Evolutionary conservation across 1,139 yeast genomes (phyloP).

Genomic region (Taphrina confusa): DNA sequence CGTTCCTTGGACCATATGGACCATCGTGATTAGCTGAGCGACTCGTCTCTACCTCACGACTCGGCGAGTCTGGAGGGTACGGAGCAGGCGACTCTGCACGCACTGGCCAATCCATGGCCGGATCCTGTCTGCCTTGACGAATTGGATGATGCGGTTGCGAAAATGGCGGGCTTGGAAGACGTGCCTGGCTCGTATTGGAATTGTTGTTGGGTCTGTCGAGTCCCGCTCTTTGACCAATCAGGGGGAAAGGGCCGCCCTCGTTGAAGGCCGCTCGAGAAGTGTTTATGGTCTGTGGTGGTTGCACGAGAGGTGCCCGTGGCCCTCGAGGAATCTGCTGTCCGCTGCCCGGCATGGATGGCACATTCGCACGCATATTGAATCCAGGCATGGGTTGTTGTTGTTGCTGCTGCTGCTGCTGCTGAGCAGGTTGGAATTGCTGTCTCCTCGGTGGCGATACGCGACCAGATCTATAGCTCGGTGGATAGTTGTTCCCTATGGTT

Average conservation of each 20-base stretch:
- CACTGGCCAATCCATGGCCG: slow-evolving; percentile 5
- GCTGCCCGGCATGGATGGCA: not conserved
- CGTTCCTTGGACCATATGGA: not conserved
- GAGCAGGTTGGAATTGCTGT: slow-evolving; percentile 1
- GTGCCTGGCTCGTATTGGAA: not conserved
- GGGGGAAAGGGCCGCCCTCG: slow-evolving; percentile 19
- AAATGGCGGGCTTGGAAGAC: slow-evolving; percentile 15
- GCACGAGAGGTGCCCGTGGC: slow-evolving; percentile 6
- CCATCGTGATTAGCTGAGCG: not conserved
- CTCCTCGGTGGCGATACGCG: slow-evolving; percentile 11
- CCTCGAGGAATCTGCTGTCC: slow-evolving; percentile 7
- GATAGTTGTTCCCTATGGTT: not conserved
- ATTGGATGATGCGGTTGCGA: not conserved
- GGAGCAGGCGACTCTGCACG: slow-evolving; percentile 18
- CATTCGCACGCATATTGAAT: not conserved
- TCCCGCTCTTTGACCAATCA: slow-evolving; percentile 7
- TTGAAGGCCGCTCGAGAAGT: slow-evolving; percentile 12
- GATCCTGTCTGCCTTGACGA: slow-evolving; percentile 10
- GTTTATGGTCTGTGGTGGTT: not conserved
- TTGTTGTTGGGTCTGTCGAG: not conserved
- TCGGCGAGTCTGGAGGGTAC: not conserved
- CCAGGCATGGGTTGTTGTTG: not conserved
- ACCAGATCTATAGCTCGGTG: not conserved
- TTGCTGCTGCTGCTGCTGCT: not conserved
- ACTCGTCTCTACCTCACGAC: not conserved